phyloP scores from a whole-genome alignment of 2,329 filamentous ascomycete species.

The Aureobasidium sp. region DNA sequence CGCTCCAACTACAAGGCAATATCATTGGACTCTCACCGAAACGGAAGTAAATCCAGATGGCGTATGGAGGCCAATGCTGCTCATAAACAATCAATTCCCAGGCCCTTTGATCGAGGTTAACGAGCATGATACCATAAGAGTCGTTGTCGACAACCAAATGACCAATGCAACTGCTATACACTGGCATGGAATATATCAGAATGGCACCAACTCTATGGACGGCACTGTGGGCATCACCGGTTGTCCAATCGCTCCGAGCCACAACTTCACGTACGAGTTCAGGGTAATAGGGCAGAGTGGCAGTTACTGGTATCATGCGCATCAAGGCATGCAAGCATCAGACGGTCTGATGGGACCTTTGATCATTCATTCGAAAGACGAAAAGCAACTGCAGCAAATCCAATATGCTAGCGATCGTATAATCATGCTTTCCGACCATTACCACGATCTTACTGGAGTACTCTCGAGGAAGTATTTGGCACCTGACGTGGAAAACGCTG shows the following conservation, averaged over 20 bases:
- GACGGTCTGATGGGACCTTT: constrained; percentile 56
- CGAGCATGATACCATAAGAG: constrained; percentile 59
- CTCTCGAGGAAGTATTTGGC: constrained; percentile 48
- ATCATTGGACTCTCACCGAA: constrained; percentile 53
- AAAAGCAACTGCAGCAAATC: constrained; percentile 35
- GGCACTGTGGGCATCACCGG: constrained; percentile 56
- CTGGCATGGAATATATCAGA: constrained; percentile 63
- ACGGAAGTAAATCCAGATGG: constrained; percentile 53
- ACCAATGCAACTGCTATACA: constrained; percentile 53
- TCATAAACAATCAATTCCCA: constrained; percentile 35
- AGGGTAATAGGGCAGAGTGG: constrained; percentile 36
- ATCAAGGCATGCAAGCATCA: constrained; percentile 50
- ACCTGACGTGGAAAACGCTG: constrained; percentile 42
- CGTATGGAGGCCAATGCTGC: constrained; percentile 33
- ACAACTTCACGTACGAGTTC: constrained; percentile 54
- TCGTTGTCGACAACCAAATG: constrained; percentile 56
- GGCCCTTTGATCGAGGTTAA: constrained; percentile 34
- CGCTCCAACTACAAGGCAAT: constrained; percentile 45
- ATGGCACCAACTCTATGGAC: constrained; percentile 59
- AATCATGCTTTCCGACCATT: constrained; percentile 59
- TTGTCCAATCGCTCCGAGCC: constrained; percentile 52
- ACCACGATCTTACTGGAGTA: constrained; percentile 47
- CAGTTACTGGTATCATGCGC: constrained; percentile 56
- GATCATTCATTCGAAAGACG: constrained; percentile 45
- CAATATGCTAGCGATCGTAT: constrained; percentile 48